Conservation (phyloP, 164 flowering plant species). For the Euptelea pleiosperma region DNA sequence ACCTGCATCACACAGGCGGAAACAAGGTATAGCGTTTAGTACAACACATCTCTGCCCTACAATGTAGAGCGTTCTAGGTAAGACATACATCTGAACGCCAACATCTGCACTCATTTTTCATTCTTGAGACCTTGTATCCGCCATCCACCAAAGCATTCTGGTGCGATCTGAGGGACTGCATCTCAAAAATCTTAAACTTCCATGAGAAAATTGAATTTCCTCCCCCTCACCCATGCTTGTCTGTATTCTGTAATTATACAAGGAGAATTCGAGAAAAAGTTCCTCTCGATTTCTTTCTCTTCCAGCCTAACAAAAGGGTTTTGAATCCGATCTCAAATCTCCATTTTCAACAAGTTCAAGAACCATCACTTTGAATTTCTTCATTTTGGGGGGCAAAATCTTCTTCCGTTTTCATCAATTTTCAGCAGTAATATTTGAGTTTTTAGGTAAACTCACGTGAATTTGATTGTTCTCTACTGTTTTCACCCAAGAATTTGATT, state of each 20-base stretch:
- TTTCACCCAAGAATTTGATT: too few relatives aligned
- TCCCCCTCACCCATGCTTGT: constrained; percentile 29
- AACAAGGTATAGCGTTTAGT: constrained; percentile 46
- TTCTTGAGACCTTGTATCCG: constrained; percentile 28
- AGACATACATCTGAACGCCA: constrained; percentile 24
- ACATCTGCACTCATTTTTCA: constrained; percentile 26
- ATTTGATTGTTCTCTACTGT: too few relatives aligned
- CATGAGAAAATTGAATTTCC: constrained; percentile 25
- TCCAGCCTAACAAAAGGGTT: constrained; percentile 29
- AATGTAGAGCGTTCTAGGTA: constrained; percentile 29
- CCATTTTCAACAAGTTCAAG: too few relatives aligned
- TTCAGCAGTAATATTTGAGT: too few relatives aligned
- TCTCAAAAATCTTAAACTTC: constrained; percentile 24
- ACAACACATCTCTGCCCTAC: constrained; percentile 31
- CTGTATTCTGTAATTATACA: constrained; percentile 33
- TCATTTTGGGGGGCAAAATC: too few relatives aligned
- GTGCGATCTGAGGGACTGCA: constrained; percentile 14
- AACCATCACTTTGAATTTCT: too few relatives aligned
- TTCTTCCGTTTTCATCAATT: too few relatives aligned
- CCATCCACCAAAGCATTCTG: constrained; percentile 31
- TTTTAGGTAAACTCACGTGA: too few relatives aligned
- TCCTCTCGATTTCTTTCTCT: constrained; percentile 37
- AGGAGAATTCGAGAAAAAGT: constrained; percentile 31
- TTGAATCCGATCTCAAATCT: constrained; percentile 30
- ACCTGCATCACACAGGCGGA: constrained; percentile 44